Base-by-base conservation (phyloP, 1,284 basidiomycete species). In the Cerrena zonata region DNA sequence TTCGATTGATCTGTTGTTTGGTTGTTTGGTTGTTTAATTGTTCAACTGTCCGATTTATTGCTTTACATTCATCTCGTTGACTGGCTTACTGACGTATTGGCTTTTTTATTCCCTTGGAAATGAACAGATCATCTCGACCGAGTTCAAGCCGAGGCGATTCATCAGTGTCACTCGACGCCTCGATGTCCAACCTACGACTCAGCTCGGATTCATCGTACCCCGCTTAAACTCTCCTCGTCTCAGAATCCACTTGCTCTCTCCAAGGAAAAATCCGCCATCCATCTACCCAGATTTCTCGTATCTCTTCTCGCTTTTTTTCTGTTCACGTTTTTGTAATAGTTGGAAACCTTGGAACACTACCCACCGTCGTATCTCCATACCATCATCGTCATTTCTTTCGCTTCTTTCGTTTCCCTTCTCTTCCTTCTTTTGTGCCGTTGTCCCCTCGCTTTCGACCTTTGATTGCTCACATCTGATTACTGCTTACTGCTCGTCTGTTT, bases 71-170 rank as follows among this genome's bases (percentile, higher is more conserved):
- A 18, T 15, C 13, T 15, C n/a, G 4, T 5, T n/a, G 11, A 36
- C n/a, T 10, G 11, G 34, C 34, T 36, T n/a, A 36, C n/a, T 36
- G 10, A 10, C 10, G n/a, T 54, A 34, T 27, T 41, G 15, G 44
- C 39, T 39, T 42, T 15, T 22, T 48, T 53, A n/a, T 15, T 39
- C 13, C 11, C 34, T 36, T 36, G 34, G 34, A 36, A 36, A 43
- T 18, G 7, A 19, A 21, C 44, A 64, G 61, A 13, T 45, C 55
- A 19, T 74, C 73, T 37, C 66, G 72, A 52, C 73, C 73, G 47
- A 53, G 70, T 53, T 75, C 73, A 15, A 74, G 72, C 58, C 64
- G 73, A 37, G 62, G 64, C 57, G 64, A 68, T 45, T 55, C 54
- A 12, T 39, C 41, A 23, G 21, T 55, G 7, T 62, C 61, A 25